Percentiles rank a stretch among this genome's conserved stretches.
These are phyloP conservation scores for Aspergillus indologenus DNA, from an alignment of 495 filamentous ascomycete genomes.

Conservation along the genomic window DNA sequence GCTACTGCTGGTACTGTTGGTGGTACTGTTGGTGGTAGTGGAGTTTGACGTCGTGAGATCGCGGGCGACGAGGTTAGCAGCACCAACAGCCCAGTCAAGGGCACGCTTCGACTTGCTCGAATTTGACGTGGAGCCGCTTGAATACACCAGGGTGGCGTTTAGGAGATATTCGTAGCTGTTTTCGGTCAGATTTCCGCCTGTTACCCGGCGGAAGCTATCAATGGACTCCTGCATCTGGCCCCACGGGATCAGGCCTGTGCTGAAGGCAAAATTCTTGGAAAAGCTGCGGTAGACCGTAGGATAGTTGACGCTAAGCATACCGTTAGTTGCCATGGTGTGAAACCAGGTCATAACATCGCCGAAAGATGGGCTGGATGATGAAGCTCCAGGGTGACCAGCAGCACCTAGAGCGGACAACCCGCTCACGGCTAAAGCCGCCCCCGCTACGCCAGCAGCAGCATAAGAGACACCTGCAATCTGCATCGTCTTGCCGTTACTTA, in stretches of 20 bases:
- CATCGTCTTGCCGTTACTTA: slow-evolving; percentile 84
- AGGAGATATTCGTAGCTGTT: slow-evolving; percentile 72
- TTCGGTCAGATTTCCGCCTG: slow-evolving; percentile 81
- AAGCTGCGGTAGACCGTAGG: slow-evolving; percentile 85
- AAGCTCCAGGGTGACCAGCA: slow-evolving; percentile 59
- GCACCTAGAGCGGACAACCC: slow-evolving; percentile 68
- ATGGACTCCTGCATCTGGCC: slow-evolving; percentile 74
- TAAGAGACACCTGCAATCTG: slow-evolving; percentile 74
- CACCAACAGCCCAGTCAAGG: slow-evolving; percentile 42
- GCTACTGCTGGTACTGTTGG: slow-evolving; percentile 27
- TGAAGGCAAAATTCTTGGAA: slow-evolving; percentile 90
- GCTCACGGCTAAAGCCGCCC: slow-evolving; percentile 71
- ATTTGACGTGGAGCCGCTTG: slow-evolving; percentile 44
- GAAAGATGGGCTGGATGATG: slow-evolving; percentile 78
- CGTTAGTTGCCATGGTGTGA: slow-evolving; percentile 89
- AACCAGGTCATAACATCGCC: slow-evolving; percentile 86
- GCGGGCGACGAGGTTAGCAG: slow-evolving; percentile 49
- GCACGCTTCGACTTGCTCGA: slow-evolving; percentile 52
- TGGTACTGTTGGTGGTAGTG: slow-evolving; percentile 25
- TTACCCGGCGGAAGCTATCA: slow-evolving; percentile 74
- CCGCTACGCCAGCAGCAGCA: slow-evolving; percentile 82
- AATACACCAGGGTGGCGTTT: slow-evolving; percentile 68
- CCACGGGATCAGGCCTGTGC: slow-evolving; percentile 82
- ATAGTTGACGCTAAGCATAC: slow-evolving; percentile 89
- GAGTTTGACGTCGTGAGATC: slow-evolving; percentile 47